Evolutionary conservation across 2,329 filamentous ascomycete genomes (phyloP).

Genomic region (Saccharata proteae): DNA sequence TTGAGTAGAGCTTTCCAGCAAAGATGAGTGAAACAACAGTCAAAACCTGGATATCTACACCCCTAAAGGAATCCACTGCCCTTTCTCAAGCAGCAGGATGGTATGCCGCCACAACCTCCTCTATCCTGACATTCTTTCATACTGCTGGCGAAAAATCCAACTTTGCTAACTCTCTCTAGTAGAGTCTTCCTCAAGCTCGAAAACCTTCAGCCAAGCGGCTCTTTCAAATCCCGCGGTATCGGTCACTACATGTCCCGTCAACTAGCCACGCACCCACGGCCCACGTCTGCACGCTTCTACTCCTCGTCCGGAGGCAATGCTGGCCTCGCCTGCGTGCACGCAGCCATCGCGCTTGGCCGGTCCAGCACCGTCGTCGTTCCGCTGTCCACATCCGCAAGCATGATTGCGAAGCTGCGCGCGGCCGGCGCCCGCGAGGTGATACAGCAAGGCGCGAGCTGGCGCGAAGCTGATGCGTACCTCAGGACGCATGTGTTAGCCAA

Average conservation of each 20-base stretch:
- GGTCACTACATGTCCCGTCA: slow-evolving; percentile 55
- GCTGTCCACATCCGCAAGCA: slow-evolving; percentile 49
- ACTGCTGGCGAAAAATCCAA: too few species aligned
- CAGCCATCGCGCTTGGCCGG: slow-evolving; percentile 50
- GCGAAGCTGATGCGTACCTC: slow-evolving; percentile 57
- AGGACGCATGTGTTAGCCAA: slow-evolving; percentile 42
- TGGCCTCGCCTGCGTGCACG: slow-evolving; percentile 67
- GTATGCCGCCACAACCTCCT: slow-evolving; percentile 37
- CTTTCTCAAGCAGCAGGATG: slow-evolving; percentile 62
- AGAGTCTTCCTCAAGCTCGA: slow-evolving; percentile 79
- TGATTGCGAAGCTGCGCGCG: slow-evolving; percentile 57
- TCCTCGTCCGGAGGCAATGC: slow-evolving; percentile 74
- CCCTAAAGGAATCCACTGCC: slow-evolving; percentile 52
- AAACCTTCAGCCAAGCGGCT: slow-evolving; percentile 71
- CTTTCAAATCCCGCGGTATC: slow-evolving; percentile 70
- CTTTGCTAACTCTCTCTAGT: slow-evolving; percentile 36
- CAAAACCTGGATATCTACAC: slow-evolving; percentile 65
- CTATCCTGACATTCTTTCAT: not conserved
- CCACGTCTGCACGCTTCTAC: slow-evolving; percentile 53
- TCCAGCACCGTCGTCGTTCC: slow-evolving; percentile 69
- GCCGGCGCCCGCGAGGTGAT: slow-evolving; percentile 58
- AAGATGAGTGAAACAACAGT: too few species aligned
- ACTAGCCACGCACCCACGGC: slow-evolving; percentile 25
- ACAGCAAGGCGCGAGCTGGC: slow-evolving; percentile 55
- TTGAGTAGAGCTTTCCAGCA: too few species aligned